These are phyloP conservation scores for Sporothrix globosa DNA, from an alignment of 2,329 filamentous ascomycete species.

Conservation along the genomic window DNA sequence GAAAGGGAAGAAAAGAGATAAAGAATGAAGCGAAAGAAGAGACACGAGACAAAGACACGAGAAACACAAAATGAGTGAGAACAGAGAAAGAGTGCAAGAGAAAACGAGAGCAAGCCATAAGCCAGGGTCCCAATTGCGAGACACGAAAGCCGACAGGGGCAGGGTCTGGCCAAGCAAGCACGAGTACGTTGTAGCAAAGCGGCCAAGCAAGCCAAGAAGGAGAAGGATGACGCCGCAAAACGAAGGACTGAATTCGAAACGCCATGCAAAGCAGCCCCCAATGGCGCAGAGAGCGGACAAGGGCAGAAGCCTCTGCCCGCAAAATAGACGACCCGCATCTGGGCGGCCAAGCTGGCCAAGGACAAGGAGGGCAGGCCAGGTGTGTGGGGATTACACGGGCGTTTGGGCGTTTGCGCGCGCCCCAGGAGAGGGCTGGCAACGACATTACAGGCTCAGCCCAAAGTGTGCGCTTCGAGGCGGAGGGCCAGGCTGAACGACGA, in stretches of 20 bases:
- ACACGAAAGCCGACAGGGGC: constrained; percentile 4
- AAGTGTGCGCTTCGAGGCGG: not conserved
- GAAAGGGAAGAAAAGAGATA: not conserved
- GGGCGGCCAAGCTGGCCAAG: not conserved
- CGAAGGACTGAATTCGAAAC: constrained; percentile 12
- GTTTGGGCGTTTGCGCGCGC: not conserved
- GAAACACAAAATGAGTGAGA: not conserved
- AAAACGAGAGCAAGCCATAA: not conserved
- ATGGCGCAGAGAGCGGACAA: not conserved
- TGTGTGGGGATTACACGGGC: not conserved
- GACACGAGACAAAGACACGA: not conserved
- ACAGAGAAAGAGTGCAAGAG: not conserved
- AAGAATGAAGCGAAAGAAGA: not conserved
- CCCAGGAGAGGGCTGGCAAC: too few species aligned
- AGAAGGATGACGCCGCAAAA: constrained; percentile 6
- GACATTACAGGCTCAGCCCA: too few species aligned
- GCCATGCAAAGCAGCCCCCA: not conserved
- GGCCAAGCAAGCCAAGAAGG: constrained; percentile 5
- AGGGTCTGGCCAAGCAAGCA: not conserved
- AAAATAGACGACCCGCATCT: constrained; percentile 7
- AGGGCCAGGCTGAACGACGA: not conserved
- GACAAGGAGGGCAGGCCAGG: not conserved
- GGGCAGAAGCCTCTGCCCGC: constrained; percentile 9
- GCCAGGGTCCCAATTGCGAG: constrained; percentile 9
- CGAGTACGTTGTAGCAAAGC: too few species aligned